phyloP scores from a whole-genome alignment of 2,329 filamentous ascomycete species.

The Macrophomina phaseolina region DNA sequence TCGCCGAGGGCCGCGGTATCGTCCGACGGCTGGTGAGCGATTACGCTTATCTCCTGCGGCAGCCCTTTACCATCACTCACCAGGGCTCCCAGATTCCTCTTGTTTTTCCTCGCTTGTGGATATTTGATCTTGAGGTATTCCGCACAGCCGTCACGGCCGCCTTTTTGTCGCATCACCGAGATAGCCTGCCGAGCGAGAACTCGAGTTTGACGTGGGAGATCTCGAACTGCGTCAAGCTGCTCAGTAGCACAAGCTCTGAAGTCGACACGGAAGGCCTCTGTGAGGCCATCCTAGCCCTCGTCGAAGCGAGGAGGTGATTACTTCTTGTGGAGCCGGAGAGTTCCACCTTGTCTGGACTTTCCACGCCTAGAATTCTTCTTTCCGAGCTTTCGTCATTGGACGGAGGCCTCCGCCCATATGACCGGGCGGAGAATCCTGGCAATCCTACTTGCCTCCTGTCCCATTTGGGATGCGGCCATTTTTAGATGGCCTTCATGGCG shows the following conservation, averaged over 20 bases:
- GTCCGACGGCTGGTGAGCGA: constrained; percentile 4
- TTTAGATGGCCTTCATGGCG: too few relatives aligned
- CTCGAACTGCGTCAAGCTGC: constrained; percentile 22
- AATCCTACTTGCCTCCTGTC: too few relatives aligned
- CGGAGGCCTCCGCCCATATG: too few relatives aligned
- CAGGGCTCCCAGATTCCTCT: constrained; percentile 10
- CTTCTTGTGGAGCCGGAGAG: neutral
- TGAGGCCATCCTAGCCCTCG: constrained; percentile 14
- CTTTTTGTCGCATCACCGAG: constrained; percentile 10
- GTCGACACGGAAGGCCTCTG: constrained; percentile 23
- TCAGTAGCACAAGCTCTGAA: constrained; percentile 20
- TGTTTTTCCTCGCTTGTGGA: constrained; percentile 20
- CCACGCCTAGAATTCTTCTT: too few relatives aligned
- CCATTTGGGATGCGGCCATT: too few relatives aligned
- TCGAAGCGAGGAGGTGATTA: constrained; percentile 3
- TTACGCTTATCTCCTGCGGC: constrained; percentile 16
- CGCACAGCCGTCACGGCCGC: constrained; percentile 20
- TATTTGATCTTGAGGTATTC: constrained; percentile 22
- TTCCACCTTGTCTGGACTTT: neutral
- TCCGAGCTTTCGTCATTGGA: too few relatives aligned
- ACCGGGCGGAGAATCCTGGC: too few relatives aligned
- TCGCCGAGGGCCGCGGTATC: constrained; percentile 21
- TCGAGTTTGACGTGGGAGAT: constrained; percentile 24
- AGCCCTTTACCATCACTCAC: constrained; percentile 19
- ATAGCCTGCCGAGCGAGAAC: neutral